Percentiles rank a stretch among this genome's conserved stretches.
Evolutionary conservation across 805 yeast species (phyloP).

Genomic region (Zygosaccharomyces kombuchaensis): DNA sequence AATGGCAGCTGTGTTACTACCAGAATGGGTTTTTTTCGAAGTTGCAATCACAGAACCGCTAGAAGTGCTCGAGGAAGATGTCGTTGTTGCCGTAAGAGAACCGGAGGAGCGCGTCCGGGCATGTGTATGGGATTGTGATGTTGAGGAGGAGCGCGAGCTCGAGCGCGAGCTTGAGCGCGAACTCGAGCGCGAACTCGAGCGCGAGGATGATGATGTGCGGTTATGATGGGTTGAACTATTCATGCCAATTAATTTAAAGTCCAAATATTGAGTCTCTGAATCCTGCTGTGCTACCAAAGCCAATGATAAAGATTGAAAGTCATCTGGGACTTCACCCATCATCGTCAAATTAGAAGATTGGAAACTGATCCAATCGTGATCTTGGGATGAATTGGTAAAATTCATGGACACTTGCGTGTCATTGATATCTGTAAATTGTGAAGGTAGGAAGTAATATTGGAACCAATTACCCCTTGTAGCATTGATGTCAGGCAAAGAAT

Average conservation of each 20-base stretch:
- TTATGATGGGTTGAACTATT: conserved; percentile 20
- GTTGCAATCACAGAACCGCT: conserved; percentile 33
- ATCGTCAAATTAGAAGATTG: conserved; percentile 59
- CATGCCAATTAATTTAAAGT: conserved; percentile 54
- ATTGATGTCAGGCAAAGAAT: conserved; percentile 51
- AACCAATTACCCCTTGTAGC: conserved; percentile 65
- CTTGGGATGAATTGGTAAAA: conserved; percentile 34
- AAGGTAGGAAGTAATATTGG: conserved; percentile 48
- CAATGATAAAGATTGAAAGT: conserved; percentile 41
- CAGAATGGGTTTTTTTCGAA: conserved; percentile 20
- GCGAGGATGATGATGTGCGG: background rate
- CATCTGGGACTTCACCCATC: conserved; percentile 58
- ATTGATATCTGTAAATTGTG: conserved; percentile 53
- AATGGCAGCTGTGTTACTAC: conserved; percentile 64
- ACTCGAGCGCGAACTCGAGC: conserved; percentile 9
- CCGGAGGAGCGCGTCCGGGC: conserved; percentile 28
- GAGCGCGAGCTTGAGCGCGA: conserved; percentile 9
- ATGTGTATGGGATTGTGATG: conserved; percentile 26
- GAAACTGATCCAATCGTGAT: conserved; percentile 62
- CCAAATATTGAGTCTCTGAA: conserved; percentile 36
- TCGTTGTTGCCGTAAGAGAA: conserved; percentile 27
- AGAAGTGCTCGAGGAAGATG: conserved; percentile 29
- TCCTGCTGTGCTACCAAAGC: conserved; percentile 40
- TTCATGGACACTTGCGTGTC: conserved; percentile 46
- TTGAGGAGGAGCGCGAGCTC: conserved; percentile 21